Evolutionary conservation across 176 grass and related monocot species (phyloP).

Genomic region (Oryza glaberrima): DNA sequence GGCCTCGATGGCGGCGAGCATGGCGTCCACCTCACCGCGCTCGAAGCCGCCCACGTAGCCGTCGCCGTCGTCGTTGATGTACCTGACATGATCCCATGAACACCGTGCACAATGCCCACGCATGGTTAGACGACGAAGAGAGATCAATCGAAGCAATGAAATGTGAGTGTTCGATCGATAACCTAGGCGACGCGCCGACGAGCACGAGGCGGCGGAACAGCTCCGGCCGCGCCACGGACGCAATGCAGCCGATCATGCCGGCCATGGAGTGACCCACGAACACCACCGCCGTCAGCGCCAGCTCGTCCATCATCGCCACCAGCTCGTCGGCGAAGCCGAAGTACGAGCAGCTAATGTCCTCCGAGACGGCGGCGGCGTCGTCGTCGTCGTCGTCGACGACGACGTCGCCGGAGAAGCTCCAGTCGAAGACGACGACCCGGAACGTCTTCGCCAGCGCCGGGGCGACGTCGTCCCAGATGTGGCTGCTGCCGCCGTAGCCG

Average conservation of each 20-base stretch:
- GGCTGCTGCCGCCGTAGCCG: conserved; percentile 69
- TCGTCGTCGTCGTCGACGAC: not conserved
- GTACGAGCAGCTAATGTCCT: conserved; percentile 47
- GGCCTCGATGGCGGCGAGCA: conserved; percentile 49
- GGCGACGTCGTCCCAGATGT: conserved; percentile 69
- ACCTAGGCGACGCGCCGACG: conserved; percentile 79
- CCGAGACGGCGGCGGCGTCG: not conserved
- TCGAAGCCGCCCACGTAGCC: conserved; percentile 82
- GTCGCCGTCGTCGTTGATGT: conserved; percentile 67
- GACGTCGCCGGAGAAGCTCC: conserved; percentile 61
- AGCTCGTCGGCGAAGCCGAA: conserved; percentile 56
- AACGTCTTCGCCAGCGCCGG: conserved; percentile 54
- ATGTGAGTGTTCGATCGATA: not conserved
- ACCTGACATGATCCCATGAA: conserved; percentile 35
- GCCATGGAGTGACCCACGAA: conserved; percentile 90
- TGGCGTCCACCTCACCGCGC: conserved; percentile 46
- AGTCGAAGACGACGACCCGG: conserved; percentile 82
- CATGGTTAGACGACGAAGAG: too few species aligned
- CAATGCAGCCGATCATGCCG: conserved; percentile 86
- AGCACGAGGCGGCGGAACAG: conserved; percentile 77
- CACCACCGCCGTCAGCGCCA: conserved; percentile 25
- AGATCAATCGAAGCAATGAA: too few species aligned
- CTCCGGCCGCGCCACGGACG: conserved; percentile 61
- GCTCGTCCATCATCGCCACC: conserved; percentile 58
- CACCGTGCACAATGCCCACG: not conserved